Evolutionary conservation across 2,329 filamentous ascomycete species (phyloP).

Genomic region (Teratosphaeria viscida): DNA sequence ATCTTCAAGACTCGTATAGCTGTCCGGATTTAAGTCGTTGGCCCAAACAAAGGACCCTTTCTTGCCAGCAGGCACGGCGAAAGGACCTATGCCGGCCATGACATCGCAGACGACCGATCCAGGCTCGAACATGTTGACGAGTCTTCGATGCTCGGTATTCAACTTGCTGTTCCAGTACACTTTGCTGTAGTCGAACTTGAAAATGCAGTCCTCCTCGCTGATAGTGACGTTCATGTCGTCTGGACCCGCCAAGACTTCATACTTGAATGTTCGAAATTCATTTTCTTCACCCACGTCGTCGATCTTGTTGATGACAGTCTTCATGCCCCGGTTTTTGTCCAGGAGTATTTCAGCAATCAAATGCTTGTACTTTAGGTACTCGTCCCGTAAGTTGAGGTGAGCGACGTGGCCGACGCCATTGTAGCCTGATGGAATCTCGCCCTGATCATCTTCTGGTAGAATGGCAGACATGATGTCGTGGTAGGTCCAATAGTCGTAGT

Average conservation of each 20-base stretch:
- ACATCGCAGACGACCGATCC: constrained; percentile 91
- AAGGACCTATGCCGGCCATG: constrained; percentile 95
- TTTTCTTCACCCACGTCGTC: constrained; percentile 78
- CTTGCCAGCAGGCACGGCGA: constrained; percentile 83
- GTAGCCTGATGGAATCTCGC: constrained; percentile 77
- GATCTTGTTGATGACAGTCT: constrained; percentile 91
- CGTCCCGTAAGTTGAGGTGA: constrained; percentile 78
- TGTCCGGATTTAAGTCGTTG: constrained; percentile 93
- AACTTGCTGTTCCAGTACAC: constrained; percentile 98
- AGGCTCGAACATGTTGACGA: constrained; percentile 64
- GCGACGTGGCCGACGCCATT: constrained; percentile 84
- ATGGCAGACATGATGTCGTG: constrained; percentile 74
- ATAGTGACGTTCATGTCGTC: constrained; percentile 77
- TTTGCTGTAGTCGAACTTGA: constrained; percentile 86
- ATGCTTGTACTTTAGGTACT: constrained; percentile 75
- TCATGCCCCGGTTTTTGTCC: constrained; percentile 76
- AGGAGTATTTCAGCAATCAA: constrained; percentile 75
- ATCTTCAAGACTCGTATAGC: constrained; percentile 59
- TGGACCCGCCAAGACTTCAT: constrained; percentile 76
- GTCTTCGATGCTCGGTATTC: constrained; percentile 74
- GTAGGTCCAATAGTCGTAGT: constrained; percentile 82
- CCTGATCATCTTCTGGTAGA: constrained; percentile 67
- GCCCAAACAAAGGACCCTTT: constrained; percentile 89
- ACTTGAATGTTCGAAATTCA: constrained; percentile 82
- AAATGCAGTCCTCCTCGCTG: constrained; percentile 73